phyloP scores from a whole-genome alignment of 129 eudicot genomes.

The Glebionis coronaria region DNA sequence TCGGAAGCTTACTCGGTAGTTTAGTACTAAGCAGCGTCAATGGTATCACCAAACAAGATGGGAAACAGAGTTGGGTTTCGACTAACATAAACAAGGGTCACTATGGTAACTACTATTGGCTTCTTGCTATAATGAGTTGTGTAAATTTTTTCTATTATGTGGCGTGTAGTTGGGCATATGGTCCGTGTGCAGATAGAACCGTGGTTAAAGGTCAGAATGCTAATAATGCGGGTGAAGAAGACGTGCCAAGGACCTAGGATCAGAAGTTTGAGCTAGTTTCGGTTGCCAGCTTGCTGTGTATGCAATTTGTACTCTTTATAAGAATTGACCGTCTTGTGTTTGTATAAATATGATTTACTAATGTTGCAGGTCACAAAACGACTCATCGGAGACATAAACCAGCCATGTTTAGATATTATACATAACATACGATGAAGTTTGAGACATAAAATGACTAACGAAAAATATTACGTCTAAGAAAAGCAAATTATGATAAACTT shows the following conservation, averaged over 20 bases:
- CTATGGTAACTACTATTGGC: slow-evolving; percentile 74
- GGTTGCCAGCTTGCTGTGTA: neutral
- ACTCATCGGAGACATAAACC: too few relatives aligned
- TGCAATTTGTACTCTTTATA: neutral
- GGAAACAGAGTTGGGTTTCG: slow-evolving; percentile 75
- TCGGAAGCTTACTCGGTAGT: slow-evolving; percentile 62
- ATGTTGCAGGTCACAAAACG: neutral
- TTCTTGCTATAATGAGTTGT: slow-evolving; percentile 49
- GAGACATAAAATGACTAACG: too few relatives aligned
- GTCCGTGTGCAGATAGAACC: slow-evolving; percentile 41
- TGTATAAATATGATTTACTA: neutral
- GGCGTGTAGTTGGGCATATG: slow-evolving; percentile 62
- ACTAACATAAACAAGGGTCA: slow-evolving; percentile 68
- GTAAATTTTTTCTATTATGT: slow-evolving; percentile 50
- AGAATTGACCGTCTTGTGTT: neutral
- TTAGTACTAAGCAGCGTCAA: slow-evolving; percentile 56
- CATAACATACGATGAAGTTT: too few relatives aligned
- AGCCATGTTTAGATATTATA: neutral
- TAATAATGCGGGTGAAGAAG: neutral
- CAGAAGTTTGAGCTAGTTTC: neutral
- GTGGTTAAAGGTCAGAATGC: slow-evolving; percentile 14
- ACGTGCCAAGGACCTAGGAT: neutral
- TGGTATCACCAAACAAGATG: slow-evolving; percentile 39
- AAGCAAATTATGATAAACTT: too few relatives aligned
- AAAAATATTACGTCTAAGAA: too few relatives aligned